Conservation (phyloP, 257 asterid species). For the Parsonsia alboflavescens region DNA sequence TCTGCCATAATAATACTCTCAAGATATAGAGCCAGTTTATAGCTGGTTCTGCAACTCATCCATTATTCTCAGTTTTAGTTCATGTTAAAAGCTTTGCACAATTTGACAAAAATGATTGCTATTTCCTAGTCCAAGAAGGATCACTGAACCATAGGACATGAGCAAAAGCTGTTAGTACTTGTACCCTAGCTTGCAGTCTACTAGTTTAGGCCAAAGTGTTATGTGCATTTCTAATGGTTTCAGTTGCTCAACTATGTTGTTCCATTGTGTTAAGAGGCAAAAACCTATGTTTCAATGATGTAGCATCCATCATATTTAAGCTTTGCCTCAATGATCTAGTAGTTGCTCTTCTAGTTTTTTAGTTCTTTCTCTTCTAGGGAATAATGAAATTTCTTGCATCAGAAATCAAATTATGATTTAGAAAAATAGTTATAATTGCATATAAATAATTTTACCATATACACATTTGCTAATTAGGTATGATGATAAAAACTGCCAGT, state of each 20-base stretch:
- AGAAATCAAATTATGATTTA: neutral
- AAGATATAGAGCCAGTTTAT: neutral
- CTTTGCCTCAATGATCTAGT: neutral
- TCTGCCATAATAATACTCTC: neutral
- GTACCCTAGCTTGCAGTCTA: neutral
- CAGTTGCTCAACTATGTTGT: neutral
- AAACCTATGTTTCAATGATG: neutral
- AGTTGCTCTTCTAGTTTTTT: neutral
- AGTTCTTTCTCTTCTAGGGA: neutral
- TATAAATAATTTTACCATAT: neutral
- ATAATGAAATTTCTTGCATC: neutral
- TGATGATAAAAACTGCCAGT: neutral
- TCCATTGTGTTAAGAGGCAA: neutral
- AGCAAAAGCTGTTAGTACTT: neutral
- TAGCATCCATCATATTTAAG: neutral
- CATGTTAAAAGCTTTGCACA: too few relatives aligned
- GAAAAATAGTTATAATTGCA: neutral
- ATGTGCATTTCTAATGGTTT: neutral
- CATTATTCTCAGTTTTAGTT: neutral
- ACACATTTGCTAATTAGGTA: neutral
- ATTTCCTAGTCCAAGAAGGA: neutral
- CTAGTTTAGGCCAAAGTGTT: neutral
- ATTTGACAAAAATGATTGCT: neutral
- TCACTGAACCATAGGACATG: neutral
- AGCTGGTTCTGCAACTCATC: neutral